A percentile compares a stretch with the other conserved stretches of the same genome.
phyloP scores from a whole-genome alignment of 257 asterid genomes.

The Cynanchum wilfordii region DNA sequence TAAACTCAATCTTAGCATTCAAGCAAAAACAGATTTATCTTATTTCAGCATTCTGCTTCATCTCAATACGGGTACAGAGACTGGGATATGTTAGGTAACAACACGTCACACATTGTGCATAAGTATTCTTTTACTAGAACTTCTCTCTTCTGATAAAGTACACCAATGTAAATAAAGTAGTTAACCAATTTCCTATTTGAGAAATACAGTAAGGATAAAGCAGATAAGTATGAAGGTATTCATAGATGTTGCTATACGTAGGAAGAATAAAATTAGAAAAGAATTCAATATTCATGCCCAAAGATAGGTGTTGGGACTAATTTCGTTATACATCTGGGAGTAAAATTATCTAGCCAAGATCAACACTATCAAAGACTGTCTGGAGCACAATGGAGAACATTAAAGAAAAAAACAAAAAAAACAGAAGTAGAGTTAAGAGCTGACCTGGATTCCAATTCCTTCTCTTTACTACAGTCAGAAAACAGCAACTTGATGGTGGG shows the following conservation, averaged over 20 bases:
- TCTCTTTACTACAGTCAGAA: conserved; percentile 39
- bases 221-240: not conserved
- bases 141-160: not conserved
- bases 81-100: not conserved
- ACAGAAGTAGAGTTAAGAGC: conserved; percentile 16
- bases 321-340: not conserved
- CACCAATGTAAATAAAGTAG: not conserved
- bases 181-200: not conserved
- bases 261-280: not conserved
- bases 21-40: not conserved
- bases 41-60: not conserved
- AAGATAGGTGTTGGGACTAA: not conserved
- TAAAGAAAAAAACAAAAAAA: not conserved
- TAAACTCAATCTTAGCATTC: not conserved
- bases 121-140: not conserved
- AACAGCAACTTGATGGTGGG: conserved; percentile 64
- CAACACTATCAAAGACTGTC: not conserved
- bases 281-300: not conserved
- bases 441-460: conserved; percentile 51
- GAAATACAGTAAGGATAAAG: not conserved
- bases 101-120: not conserved
- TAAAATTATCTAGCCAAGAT: not conserved
- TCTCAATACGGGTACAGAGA: not conserved
- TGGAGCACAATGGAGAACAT: not conserved
- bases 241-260: not conserved